Conservation (phyloP, 2,329 filamentous ascomycete genomes). For the Diplodia sapinea region DNA sequence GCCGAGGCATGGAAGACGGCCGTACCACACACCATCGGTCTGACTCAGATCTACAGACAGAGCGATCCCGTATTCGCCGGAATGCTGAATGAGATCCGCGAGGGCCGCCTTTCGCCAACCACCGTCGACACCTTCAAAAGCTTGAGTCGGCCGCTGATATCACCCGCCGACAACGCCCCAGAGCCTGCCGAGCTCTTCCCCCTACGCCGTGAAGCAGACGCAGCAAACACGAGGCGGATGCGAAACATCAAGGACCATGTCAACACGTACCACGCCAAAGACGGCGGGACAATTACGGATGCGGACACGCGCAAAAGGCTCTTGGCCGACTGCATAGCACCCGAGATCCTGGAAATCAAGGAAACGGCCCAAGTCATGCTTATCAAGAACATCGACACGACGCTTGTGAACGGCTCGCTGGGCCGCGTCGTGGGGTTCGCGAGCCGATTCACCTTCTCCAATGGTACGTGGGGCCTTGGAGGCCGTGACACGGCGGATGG, state of each 20-base stretch:
- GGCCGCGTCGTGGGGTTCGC: conserved; percentile 45
- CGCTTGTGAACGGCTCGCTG: conserved; percentile 47
- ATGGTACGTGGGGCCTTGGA: background rate
- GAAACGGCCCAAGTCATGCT: conserved; percentile 20
- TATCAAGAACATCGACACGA: conserved; percentile 34
- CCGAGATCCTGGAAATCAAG: conserved; percentile 15
- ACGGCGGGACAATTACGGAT: background rate
- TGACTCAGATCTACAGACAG: conserved; percentile 19
- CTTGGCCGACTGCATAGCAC: conserved; percentile 1
- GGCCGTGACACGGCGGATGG: no score
- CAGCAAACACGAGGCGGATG: background rate
- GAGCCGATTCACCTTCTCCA: background rate
- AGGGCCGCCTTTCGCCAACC: background rate
- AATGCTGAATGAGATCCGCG: conserved; percentile 15
- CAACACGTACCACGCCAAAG: background rate
- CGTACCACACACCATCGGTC: conserved; percentile 35
- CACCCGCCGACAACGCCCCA: background rate
- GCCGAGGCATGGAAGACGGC: conserved; percentile 54
- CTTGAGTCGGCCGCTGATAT: background rate
- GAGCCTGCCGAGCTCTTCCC: conserved; percentile 11
- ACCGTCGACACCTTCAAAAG: background rate
- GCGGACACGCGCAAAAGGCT: background rate
- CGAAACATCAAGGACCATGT: background rate
- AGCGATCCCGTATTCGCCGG: background rate
- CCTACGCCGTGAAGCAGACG: conserved; percentile 5